Conservation (phyloP, 139 green algal species). For the Coelastrella sp. region DNA sequence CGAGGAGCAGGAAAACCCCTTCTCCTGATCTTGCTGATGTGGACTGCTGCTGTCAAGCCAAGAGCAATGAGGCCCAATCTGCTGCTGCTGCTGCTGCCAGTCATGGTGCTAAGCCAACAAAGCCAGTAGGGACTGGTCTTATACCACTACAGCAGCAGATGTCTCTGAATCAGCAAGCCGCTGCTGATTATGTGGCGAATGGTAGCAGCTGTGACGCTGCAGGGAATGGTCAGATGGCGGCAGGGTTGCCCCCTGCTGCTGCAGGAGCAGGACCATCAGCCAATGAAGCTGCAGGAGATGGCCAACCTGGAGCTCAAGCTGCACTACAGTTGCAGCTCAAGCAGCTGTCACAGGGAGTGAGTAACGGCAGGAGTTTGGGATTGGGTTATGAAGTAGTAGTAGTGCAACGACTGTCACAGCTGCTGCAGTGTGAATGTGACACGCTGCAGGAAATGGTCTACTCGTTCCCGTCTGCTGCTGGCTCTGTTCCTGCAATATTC, state of each 20-base stretch:
- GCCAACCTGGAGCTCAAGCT: background rate
- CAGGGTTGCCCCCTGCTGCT: background rate
- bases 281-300: background rate
- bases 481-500: slow-evolving; percentile 34
- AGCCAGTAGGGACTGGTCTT: no score
- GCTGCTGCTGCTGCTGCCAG: background rate
- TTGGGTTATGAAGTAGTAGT: background rate
- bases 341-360: background rate
- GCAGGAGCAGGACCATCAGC: background rate
- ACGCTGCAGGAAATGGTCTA: background rate
- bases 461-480: slow-evolving; percentile 1
- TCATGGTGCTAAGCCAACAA: background rate
- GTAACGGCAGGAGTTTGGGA: slow-evolving; percentile 13
- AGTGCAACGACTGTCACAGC: slow-evolving; percentile 21
- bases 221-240: background rate
- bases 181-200: background rate
- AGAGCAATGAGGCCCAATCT: background rate
- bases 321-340: slow-evolving; percentile 5
- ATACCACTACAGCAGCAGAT: no score
- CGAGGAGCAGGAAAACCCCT: background rate
- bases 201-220: background rate
- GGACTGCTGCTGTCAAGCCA: no score
- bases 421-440: background rate
- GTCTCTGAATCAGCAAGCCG: no score
- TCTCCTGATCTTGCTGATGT: background rate